Evolutionary conservation across 768 basidiomycete species (phyloP), one percentile per base, ranked within the genome.

Genomic region (Collybiopsis luxurians): DNA sequence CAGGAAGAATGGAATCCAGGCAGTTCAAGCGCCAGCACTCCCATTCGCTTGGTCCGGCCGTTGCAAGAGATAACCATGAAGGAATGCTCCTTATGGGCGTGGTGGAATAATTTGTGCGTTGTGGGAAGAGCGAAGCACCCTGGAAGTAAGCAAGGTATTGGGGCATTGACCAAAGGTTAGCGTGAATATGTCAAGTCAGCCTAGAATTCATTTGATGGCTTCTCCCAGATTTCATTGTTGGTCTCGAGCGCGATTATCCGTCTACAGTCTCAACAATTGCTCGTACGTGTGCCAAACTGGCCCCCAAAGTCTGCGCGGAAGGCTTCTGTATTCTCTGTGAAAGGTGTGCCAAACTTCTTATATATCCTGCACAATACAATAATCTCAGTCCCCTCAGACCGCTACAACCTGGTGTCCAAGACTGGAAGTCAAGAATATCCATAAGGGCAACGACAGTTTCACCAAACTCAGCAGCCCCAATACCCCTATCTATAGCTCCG

Each of bases 251-350:
- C 50, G 86, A 92, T 67, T 94, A 88, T 67, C 92, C 92, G 3
- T 90, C 91, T 0, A 94, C 92, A 0, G 92, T 93, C 11, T 92
- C 90, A 7, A 85, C 92, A 0, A 89, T 94, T 49, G 84, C 84
- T 23, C 82, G 88, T 34, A 93, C 92, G 1, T 90, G 89, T 63
- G 84, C 79, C 4, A 94, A 94, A 69, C 70, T 94, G 26, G 78
- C 84, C 9, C 84, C 92, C 0, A 92, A 88, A 66, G 72, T 34
- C 4, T 74, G 70, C 2, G 71, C 82, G 0, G 69, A 69, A 7
- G 75, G 73, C 0, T 64, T 61, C 6, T 93, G 91, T 65, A 62
- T 79, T 12, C 66, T 92, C 5, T 93, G 91, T 64, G 79, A 84
- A 64, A 76, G 89, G 89, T 88, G 50, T 34, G 73, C 10, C 34